Conservation (phyloP, 371 early-diverging fungal genomes). For the Apophysomyces elegans region DNA sequence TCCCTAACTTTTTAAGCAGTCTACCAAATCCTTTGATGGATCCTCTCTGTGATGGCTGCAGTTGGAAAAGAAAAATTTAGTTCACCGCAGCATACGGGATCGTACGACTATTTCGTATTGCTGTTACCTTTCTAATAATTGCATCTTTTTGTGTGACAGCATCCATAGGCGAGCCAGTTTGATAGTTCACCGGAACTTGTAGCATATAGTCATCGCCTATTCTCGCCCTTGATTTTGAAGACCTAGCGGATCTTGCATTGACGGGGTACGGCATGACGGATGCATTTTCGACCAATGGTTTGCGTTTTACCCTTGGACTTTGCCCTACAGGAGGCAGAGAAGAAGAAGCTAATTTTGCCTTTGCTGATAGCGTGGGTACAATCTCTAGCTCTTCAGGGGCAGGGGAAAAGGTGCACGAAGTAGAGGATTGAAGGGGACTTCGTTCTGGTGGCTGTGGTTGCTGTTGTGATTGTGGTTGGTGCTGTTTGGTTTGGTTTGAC, state of each 20-base stretch:
- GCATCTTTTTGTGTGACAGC: conserved; percentile 10
- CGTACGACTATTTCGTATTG: conserved; percentile 4
- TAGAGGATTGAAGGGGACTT: background rate
- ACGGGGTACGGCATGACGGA: conserved; percentile 12
- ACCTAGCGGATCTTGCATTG: conserved; percentile 5
- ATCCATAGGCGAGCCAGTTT: conserved; percentile 4
- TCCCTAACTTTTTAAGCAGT: conserved; percentile 29
- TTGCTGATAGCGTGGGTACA: background rate
- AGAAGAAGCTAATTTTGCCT: background rate
- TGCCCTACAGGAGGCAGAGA: conserved; percentile 8
- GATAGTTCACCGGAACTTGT: background rate
- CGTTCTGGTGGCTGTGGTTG: background rate
- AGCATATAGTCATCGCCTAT: background rate
- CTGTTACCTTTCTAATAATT: conserved; percentile 7
- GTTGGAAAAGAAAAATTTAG: background rate
- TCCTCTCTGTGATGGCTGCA: conserved; percentile 21
- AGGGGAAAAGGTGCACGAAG: background rate
- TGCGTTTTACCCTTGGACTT: conserved; percentile 17
- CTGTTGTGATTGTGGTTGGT: background rate
- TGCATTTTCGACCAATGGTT: conserved; percentile 4
- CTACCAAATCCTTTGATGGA: conserved; percentile 26
- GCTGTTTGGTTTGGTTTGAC: background rate
- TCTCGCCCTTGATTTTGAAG: background rate
- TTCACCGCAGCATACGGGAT: conserved; percentile 11
- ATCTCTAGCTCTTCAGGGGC: background rate